Conservation (phyloP, 73 alveolate genomes). For the Effrenium voratum region DNA sequence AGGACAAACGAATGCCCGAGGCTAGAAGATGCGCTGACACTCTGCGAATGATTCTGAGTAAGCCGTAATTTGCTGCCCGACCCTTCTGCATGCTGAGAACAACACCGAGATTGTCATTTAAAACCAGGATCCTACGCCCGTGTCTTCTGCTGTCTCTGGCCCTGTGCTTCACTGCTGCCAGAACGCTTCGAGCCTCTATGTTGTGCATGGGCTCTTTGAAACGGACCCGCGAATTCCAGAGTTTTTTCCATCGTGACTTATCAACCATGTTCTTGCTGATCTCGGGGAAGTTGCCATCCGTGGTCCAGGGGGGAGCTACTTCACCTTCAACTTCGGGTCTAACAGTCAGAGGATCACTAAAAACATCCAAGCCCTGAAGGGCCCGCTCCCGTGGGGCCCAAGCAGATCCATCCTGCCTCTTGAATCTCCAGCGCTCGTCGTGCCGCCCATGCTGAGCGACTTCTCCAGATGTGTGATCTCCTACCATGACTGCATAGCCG, state of each 20-base stretch:
- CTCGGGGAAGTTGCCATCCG: background rate
- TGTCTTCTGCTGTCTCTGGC: background rate
- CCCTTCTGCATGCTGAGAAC: background rate
- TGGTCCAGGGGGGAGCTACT: background rate
- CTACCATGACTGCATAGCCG: background rate
- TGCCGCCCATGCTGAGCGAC: background rate
- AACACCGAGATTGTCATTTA: conserved; percentile 15
- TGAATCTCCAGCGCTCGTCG: background rate
- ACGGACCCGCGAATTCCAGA: background rate
- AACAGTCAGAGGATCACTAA: background rate
- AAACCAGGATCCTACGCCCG: background rate
- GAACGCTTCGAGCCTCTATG: background rate
- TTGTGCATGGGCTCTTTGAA: background rate
- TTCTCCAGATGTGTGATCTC: background rate
- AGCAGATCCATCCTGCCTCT: background rate
- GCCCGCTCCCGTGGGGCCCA: background rate
- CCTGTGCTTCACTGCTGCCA: background rate
- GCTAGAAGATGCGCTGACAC: background rate
- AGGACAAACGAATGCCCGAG: background rate
- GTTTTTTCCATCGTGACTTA: background rate
- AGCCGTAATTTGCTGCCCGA: background rate
- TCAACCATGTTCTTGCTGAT: background rate
- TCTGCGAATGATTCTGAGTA: background rate
- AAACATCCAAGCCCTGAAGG: background rate
- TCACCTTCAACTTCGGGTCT: background rate